Conservation (phyloP, 1,284 basidiomycete genomes). For the Psilocybe mexicana region DNA sequence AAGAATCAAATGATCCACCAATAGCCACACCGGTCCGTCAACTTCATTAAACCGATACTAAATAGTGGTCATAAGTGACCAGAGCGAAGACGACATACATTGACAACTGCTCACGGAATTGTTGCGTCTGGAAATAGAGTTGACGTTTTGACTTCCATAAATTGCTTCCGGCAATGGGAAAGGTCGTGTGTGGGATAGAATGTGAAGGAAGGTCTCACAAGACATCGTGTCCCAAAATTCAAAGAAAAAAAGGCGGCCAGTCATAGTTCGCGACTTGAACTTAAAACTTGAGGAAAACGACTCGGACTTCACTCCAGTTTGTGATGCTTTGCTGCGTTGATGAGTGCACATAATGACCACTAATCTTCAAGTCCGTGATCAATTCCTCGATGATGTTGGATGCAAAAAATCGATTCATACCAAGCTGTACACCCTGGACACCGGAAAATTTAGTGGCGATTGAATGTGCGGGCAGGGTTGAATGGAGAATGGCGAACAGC, state of each 20-base stretch:
- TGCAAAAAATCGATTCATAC: too few relatives aligned
- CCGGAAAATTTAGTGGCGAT: too few relatives aligned
- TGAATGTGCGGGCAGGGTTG: too few relatives aligned
- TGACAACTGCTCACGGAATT: not conserved
- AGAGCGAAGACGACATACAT: not conserved
- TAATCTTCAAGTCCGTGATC: too few relatives aligned
- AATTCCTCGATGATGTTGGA: too few relatives aligned
- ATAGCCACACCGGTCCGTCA: not conserved
- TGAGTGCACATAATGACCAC: too few relatives aligned
- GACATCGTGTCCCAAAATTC: not conserved
- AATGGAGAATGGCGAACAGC: too few relatives aligned
- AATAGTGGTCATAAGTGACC: not conserved
- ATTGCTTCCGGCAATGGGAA: too few relatives aligned
- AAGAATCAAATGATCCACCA: not conserved
- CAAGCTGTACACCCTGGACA: too few relatives aligned
- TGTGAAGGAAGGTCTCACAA: not conserved
- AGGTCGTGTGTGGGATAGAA: too few relatives aligned
- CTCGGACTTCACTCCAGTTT: too few relatives aligned
- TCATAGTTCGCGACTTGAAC: not conserved
- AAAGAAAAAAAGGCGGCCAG: not conserved
- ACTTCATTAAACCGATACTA: not conserved
- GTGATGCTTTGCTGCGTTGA: too few relatives aligned
- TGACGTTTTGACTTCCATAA: not conserved
- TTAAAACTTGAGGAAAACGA: not conserved
- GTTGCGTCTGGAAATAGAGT: not conserved